Evolutionary conservation across 805 yeast species (phyloP).

Genomic region (Teunomyces cretensis): DNA sequence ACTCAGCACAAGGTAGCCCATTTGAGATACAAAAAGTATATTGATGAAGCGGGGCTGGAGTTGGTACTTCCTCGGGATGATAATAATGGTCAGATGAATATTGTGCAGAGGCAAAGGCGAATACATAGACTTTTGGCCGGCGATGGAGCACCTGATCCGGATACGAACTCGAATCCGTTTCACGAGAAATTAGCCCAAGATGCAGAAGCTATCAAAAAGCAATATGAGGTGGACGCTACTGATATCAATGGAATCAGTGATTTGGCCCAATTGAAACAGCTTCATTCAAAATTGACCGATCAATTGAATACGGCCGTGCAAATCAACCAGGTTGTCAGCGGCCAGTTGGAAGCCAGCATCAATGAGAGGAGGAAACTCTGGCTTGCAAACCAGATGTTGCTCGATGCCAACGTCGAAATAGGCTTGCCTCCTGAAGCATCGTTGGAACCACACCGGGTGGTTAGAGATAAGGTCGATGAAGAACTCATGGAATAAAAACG

Average conservation of each 20-base stretch:
- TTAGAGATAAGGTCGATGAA: conserved; percentile 16
- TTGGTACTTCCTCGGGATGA: conserved; percentile 9
- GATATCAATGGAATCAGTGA: conserved; percentile 14
- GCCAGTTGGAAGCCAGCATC: conserved; percentile 23
- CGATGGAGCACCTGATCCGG: conserved; percentile 7
- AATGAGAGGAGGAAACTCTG: conserved; percentile 38
- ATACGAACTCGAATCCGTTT: conserved; percentile 1
- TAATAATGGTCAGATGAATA: conserved; percentile 3
- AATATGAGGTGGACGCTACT: conserved; percentile 1
- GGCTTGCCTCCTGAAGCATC: conserved; percentile 31
- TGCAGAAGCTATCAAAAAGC: conserved; percentile 4
- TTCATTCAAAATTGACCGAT: conserved; percentile 28
- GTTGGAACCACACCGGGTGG: conserved; percentile 13
- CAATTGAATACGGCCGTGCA: conserved; percentile 38
- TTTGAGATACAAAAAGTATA: conserved; percentile 26
- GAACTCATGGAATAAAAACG: conserved; percentile 10
- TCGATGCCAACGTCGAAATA: conserved; percentile 41
- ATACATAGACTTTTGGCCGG: conserved; percentile 3
- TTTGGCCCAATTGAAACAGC: conserved; percentile 16
- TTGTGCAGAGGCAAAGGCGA: conserved; percentile 8
- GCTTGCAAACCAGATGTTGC: conserved; percentile 40
- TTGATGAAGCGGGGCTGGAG: conserved; percentile 9
- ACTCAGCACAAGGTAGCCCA: conserved; percentile 35
- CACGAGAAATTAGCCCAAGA: conserved; percentile 9
- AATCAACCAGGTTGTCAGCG: conserved; percentile 36